A percentile compares a stretch with the other conserved stretches of the same genome.
phyloP scores from a whole-genome alignment of 169 alveolate genomes.

The Amoebophrya sp. region DNA sequence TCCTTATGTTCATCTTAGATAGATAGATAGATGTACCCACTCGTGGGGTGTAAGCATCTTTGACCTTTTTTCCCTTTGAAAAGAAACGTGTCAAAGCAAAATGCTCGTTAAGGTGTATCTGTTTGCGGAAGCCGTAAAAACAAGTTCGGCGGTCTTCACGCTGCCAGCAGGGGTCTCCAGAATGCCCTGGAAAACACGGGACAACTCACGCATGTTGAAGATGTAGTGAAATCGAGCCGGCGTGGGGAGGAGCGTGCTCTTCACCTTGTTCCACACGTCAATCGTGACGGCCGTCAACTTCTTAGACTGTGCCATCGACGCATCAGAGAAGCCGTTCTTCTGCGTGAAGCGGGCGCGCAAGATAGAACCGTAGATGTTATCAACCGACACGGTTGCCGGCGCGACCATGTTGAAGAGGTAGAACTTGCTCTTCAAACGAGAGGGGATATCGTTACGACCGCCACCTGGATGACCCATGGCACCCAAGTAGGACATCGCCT shows the following conservation, averaged over 20 bases:
- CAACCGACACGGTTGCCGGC: constrained; percentile 83
- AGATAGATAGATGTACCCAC: too few relatives aligned
- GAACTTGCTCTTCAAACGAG: constrained; percentile 87
- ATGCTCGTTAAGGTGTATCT: too few relatives aligned
- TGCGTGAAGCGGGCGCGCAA: constrained; percentile 76
- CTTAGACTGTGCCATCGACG: constrained; percentile 65
- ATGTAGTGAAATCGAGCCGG: constrained; percentile 91
- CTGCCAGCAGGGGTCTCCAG: constrained; percentile 43
- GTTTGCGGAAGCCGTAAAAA: too few relatives aligned
- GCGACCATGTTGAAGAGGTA: constrained; percentile 87
- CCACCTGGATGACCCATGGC: constrained; percentile 87
- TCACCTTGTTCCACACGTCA: constrained; percentile 68
- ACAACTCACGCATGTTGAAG: constrained; percentile 90
- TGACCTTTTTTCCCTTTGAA: too few relatives aligned
- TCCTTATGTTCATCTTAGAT: too few relatives aligned
- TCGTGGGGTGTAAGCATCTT: too few relatives aligned
- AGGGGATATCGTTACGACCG: constrained; percentile 95
- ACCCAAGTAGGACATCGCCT: constrained; percentile 79
- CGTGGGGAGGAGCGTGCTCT: constrained; percentile 66
- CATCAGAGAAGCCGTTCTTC: constrained; percentile 58
- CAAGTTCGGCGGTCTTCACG: neutral
- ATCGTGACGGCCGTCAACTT: constrained; percentile 79
- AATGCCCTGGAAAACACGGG: constrained; percentile 92
- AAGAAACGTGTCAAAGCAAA: too few relatives aligned
- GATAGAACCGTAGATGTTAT: constrained; percentile 89